Conservation (phyloP, 1,139 yeast species). For the Blastobotrys petasosporus region DNA sequence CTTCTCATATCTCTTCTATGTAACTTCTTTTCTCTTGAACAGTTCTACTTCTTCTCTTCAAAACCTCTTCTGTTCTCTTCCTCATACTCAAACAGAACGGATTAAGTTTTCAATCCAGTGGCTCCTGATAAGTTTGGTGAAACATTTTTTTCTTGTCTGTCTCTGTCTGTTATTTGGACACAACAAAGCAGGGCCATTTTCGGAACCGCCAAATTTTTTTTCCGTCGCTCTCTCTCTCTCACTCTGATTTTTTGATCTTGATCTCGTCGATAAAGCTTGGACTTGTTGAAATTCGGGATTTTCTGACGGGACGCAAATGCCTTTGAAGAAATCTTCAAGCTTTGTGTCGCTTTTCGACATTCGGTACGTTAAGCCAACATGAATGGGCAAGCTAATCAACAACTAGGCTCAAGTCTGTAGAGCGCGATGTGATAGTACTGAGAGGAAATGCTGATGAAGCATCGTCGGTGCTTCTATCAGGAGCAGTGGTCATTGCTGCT, state of each 20-base stretch:
- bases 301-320: background rate
- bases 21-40: too few relatives aligned
- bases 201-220: background rate
- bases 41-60: too few relatives aligned
- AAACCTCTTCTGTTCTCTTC: too few relatives aligned
- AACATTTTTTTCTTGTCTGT: constrained; percentile 7
- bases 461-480: constrained; percentile 65
- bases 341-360: constrained; percentile 28
- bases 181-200: background rate
- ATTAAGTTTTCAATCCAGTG: too few relatives aligned
- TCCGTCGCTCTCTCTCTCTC: constrained; percentile 2
- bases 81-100: too few relatives aligned
- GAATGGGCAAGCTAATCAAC: background rate
- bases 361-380: constrained; percentile 14
- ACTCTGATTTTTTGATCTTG: background rate
- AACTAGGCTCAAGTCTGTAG: constrained; percentile 31
- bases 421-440: constrained; percentile 73
- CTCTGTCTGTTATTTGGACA: background rate
- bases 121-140: background rate
- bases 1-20: too few relatives aligned
- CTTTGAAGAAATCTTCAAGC: constrained; percentile 8
- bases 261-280: too few relatives aligned
- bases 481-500: constrained; percentile 70
- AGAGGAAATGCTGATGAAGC: constrained; percentile 79
- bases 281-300: too few relatives aligned